These are phyloP conservation scores for Odontarrhena argentea DNA, from an alignment of 345 rosid species.

Conservation along the genomic window DNA sequence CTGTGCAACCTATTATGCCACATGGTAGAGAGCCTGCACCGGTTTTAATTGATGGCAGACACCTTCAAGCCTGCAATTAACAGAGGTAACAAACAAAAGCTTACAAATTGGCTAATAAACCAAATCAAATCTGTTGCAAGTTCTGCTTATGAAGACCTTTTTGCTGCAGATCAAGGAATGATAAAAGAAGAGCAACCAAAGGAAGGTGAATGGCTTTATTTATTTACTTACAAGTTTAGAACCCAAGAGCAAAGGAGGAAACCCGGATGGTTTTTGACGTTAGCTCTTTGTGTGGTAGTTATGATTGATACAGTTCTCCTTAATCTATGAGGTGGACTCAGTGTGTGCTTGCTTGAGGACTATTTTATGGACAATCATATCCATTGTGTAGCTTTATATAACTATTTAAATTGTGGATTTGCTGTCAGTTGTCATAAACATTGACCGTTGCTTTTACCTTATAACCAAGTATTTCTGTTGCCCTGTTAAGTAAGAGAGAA, in stretches of 20 bases:
- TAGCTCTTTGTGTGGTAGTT: slow-evolving; percentile 29
- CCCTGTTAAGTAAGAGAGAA: no score
- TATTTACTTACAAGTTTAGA: slow-evolving; percentile 24
- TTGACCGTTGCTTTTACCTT: background rate
- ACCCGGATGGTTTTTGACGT: slow-evolving; percentile 23
- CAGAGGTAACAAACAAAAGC: slow-evolving; percentile 20
- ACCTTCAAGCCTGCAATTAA: slow-evolving; percentile 79
- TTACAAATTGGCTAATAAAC: background rate
- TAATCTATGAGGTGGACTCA: slow-evolving; percentile 18
- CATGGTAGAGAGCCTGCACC: slow-evolving; percentile 46
- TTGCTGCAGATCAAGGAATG: slow-evolving; percentile 29
- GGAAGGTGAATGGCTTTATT: slow-evolving; percentile 19
- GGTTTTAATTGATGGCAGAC: slow-evolving; percentile 49
- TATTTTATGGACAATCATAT: slow-evolving; percentile 17
- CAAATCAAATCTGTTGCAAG: background rate
- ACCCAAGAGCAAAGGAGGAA: slow-evolving; percentile 14
- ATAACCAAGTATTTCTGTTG: background rate
- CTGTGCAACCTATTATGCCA: slow-evolving; percentile 57
- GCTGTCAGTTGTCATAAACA: background rate
- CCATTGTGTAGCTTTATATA: background rate
- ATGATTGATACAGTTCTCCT: slow-evolving; percentile 21
- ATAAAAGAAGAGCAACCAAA: slow-evolving; percentile 11
- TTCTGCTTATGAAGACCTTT: slow-evolving; percentile 15
- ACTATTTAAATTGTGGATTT: background rate
- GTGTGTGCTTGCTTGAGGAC: slow-evolving; percentile 31